These are phyloP conservation scores for Iris macrosiphon DNA, from an alignment of 106 monocot species.

Conservation along the genomic window DNA sequence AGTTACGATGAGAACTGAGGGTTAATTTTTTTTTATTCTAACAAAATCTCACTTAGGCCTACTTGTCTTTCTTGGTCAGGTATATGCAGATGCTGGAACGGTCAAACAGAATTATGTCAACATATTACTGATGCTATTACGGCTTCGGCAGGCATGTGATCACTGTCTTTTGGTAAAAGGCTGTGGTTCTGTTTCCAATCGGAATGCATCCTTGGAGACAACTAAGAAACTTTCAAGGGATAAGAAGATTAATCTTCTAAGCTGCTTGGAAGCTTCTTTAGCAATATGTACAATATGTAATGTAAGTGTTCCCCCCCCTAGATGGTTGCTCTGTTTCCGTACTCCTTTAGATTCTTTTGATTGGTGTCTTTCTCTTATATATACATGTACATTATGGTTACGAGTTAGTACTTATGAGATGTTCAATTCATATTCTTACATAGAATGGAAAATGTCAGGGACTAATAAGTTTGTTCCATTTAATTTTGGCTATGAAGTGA, in stretches of 20 bases:
- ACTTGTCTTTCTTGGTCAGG: slow-evolving; percentile 30
- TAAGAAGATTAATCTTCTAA: slow-evolving; percentile 36
- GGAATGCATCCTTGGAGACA: slow-evolving; percentile 43
- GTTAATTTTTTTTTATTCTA: no score
- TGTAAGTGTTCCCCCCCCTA: no score
- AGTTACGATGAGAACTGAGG: no score
- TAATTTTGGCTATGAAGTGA: no score
- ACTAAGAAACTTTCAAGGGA: slow-evolving; percentile 44
- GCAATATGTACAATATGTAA: slow-evolving; percentile 62
- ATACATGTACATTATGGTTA: no score
- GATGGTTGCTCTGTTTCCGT: neutral
- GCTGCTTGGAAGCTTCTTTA: slow-evolving; percentile 49
- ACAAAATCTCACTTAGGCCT: no score
- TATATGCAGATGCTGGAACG: slow-evolving; percentile 67
- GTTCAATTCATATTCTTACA: no score
- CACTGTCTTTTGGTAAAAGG: slow-evolving; percentile 63
- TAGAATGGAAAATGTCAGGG: no score
- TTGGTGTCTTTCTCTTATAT: no score
- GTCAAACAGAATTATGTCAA: slow-evolving; percentile 86
- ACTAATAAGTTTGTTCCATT: no score
- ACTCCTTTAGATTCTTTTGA: neutral
- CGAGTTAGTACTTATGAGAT: no score
- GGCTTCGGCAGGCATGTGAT: slow-evolving; percentile 79
- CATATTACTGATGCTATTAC: slow-evolving; percentile 72
- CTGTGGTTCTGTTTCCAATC: slow-evolving; percentile 29